A percentile compares a stretch with the other conserved stretches of the same genome.
Evolutionary conservation across 495 filamentous ascomycete species (phyloP).

Genomic region (Penicillium ochrochloron): DNA sequence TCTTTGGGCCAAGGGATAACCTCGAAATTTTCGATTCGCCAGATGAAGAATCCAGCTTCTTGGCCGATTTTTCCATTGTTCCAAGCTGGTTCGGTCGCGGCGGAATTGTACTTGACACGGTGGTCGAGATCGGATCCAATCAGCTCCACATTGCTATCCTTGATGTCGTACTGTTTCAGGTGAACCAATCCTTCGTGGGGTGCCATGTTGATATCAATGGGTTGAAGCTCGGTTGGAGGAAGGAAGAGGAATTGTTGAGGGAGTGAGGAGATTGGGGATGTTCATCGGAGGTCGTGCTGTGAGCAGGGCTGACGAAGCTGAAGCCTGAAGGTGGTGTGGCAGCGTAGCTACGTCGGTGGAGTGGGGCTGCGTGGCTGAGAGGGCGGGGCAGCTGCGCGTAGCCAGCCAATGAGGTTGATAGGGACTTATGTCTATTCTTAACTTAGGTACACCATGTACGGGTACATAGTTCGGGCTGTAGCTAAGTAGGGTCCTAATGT

Average conservation of each 20-base stretch:
- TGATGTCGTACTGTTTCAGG: conserved; percentile 62
- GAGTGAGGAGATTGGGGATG: not conserved
- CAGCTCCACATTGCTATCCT: conserved; percentile 66
- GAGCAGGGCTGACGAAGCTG: not conserved
- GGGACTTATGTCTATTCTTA: too few relatives aligned
- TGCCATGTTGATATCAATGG: conserved; percentile 46
- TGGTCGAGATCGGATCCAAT: conserved; percentile 64
- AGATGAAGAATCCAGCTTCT: conserved; percentile 56
- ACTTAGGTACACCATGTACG: too few relatives aligned
- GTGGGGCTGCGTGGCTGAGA: conserved; percentile 1
- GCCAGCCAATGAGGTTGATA: not conserved
- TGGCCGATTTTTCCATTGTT: conserved; percentile 54
- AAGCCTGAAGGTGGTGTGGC: too few relatives aligned
- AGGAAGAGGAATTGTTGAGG: not conserved
- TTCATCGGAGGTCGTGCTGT: not conserved
- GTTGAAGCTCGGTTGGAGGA: not conserved
- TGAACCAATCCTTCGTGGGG: conserved; percentile 61
- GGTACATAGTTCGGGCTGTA: too few relatives aligned
- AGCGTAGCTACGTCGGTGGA: conserved; percentile 7
- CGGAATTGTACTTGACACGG: conserved; percentile 65
- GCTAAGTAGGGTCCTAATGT: too few relatives aligned
- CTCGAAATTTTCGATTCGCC: conserved; percentile 66
- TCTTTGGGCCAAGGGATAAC: conserved; percentile 61
- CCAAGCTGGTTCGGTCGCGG: conserved; percentile 64
- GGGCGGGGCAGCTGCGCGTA: not conserved